Conservation (phyloP, 768 basidiomycete genomes). For the Sporobolomyces pararoseus region DNA sequence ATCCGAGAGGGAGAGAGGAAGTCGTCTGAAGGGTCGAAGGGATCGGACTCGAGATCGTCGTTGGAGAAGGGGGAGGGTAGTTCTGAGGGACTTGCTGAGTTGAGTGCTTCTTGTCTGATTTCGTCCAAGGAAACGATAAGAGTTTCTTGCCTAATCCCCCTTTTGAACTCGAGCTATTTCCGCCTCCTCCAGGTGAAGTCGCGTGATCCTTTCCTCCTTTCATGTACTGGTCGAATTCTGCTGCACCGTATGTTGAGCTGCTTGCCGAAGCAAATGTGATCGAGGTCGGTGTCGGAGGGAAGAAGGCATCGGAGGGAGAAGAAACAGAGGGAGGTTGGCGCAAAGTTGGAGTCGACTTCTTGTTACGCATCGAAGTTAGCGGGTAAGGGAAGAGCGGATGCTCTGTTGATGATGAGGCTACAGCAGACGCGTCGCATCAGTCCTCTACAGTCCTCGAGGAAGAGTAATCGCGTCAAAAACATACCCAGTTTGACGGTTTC, state of each 20-base stretch:
- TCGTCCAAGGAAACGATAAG: conserved; percentile 25
- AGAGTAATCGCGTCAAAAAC: neutral
- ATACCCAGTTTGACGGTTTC: neutral
- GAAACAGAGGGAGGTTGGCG: neutral
- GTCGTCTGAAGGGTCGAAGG: conserved; percentile 2
- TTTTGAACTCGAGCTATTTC: neutral
- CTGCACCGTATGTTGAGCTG: neutral
- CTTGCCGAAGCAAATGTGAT: neutral
- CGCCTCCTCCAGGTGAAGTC: neutral
- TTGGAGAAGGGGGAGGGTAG: neutral
- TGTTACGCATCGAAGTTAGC: conserved; percentile 31
- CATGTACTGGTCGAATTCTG: conserved; percentile 29
- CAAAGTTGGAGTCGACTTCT: conserved; percentile 11
- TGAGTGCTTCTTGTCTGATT: conserved; percentile 25
- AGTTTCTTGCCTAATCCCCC: conserved; percentile 33
- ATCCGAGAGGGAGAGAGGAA: conserved; percentile 14
- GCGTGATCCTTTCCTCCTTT: neutral
- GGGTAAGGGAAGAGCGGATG: conserved; percentile 28
- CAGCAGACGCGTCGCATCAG: conserved; percentile 5
- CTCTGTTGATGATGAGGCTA: conserved; percentile 6
- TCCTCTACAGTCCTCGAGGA: neutral
- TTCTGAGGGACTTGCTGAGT: neutral
- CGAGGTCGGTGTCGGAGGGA: conserved; percentile 14
- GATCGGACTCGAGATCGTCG: neutral
- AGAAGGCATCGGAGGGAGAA: conserved; percentile 11